Base-by-base conservation (phyloP, 371 early-diverging fungal species). In the Syncephalastrum racemosum region DNA sequence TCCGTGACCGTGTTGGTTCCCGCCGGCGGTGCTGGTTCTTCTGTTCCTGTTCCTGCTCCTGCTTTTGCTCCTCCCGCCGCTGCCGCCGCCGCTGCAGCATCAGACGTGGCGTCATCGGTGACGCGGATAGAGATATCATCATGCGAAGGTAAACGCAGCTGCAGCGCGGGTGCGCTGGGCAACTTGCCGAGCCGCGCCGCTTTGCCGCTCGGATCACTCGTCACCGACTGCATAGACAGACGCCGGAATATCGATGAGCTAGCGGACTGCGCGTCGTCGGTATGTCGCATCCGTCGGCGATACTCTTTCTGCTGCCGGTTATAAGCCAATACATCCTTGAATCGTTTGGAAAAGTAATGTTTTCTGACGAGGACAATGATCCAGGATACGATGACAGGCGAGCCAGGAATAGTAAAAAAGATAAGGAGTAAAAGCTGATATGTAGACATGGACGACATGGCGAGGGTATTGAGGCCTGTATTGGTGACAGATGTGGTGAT, bases 291-390 rank as follows among this genome's bases (percentile, higher is more conserved):
- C 10, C 56, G 43, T n/a, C 49, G 53, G 39, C 40, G 55, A 13
- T 63, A 58, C 7, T 55, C 62, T 22, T 74, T 62, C 43, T 64
- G 50, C 19, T 50, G 49, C 24, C 60, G 53, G 49, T 70, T 70
- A 14, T 55, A 62, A 23, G 53, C 22, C 7, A 74, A 40, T 45
- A 66, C 62, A 19, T 68, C 62, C 51, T 71, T 58, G 40, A 74
- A 74, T 31, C 75, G 59, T 52, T 66, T 62, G n/a, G 59, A 63
- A 44, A 74, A 74, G 31, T 66, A 70, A 36, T 74, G 61, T 36
- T 67, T 59, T 18, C 75, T 56, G 3, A 74, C 75, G 58, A 66
- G 58, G 22, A 74, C 66, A 0, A 74, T 62, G 24, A 59, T 51
- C 46, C 63, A 60, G 4, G 66, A 70, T 15, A 74, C 53, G 12